Evolutionary conservation across 768 basidiomycete genomes (phyloP).

Genomic region (Coprinopsis marcescibilis): DNA sequence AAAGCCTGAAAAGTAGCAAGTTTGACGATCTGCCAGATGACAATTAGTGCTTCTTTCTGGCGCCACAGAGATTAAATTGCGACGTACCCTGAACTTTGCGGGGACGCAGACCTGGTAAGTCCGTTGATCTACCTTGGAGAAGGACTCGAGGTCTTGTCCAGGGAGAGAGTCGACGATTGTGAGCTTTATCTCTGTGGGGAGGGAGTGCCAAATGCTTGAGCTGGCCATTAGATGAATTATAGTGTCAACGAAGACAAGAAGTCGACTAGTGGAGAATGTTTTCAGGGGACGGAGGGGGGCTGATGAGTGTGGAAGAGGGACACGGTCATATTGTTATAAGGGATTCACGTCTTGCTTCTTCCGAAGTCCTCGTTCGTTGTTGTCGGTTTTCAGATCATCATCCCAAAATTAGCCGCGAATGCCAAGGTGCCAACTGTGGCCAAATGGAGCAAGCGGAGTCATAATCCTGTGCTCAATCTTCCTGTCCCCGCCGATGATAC

Average conservation of each 20-base stretch:
- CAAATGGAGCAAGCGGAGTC: not conserved
- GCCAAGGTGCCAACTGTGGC: constrained; percentile 5
- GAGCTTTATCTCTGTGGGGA: constrained; percentile 65
- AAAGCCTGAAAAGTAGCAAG: constrained; percentile 43
- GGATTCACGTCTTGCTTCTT: constrained; percentile 6
- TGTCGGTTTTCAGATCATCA: constrained; percentile 19
- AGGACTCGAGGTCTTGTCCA: constrained; percentile 34
- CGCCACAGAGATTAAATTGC: not conserved
- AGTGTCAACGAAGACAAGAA: not conserved
- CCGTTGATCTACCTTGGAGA: constrained; percentile 43
- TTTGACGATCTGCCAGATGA: constrained; percentile 37
- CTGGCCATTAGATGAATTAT: constrained; percentile 1
- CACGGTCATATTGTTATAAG: not conserved
- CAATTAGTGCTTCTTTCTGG: constrained; percentile 13
- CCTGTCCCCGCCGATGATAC: not conserved
- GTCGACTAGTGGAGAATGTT: not conserved
- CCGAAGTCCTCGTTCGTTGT: constrained; percentile 32
- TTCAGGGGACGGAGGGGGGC: not conserved
- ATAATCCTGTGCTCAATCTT: not conserved
- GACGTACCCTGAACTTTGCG: constrained; percentile 50
- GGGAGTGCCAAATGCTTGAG: constrained; percentile 38
- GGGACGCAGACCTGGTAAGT: constrained; percentile 55
- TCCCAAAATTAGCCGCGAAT: constrained; percentile 11
- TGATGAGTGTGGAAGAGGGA: not conserved
- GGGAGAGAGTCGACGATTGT: constrained; percentile 47